These are phyloP conservation scores for Fistulinella cinereoalba DNA, from an alignment of 1,284 basidiomycete genomes.

Conservation along the genomic window DNA sequence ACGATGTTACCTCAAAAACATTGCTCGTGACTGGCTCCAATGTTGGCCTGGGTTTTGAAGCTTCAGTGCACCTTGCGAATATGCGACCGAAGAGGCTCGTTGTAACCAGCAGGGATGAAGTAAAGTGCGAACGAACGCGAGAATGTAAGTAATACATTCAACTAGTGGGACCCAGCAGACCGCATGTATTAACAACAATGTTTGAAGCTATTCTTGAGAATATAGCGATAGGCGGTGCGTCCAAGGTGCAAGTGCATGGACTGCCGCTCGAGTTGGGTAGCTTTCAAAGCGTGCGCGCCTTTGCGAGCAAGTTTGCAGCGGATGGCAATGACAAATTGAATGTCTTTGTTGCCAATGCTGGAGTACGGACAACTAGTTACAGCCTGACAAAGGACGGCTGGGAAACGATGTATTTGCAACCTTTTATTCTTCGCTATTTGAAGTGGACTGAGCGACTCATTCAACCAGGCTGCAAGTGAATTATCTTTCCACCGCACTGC, in stretches of 20 bases:
- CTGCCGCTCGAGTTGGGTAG: constrained; percentile 17
- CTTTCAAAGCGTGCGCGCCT: constrained; percentile 17
- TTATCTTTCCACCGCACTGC: constrained; percentile 22
- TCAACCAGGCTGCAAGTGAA: constrained; percentile 29
- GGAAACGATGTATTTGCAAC: constrained; percentile 20
- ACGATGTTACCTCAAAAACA: constrained; percentile 19
- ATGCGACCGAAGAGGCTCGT: constrained; percentile 22
- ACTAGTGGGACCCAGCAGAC: too few relatives aligned
- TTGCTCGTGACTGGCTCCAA: constrained; percentile 28
- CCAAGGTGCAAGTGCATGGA: constrained; percentile 2
- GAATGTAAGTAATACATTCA: constrained; percentile 13
- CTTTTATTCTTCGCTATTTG: neutral
- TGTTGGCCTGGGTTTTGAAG: constrained; percentile 28
- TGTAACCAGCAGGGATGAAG: constrained; percentile 20
- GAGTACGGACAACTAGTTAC: constrained; percentile 6
- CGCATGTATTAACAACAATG: too few relatives aligned
- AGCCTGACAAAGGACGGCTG: constrained; percentile 20
- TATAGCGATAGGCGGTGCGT: neutral
- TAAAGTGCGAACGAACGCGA: constrained; percentile 17
- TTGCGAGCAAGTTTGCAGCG: constrained; percentile 14
- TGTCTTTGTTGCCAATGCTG: constrained; percentile 23
- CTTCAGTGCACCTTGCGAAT: constrained; percentile 20
- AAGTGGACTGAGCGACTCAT: too few relatives aligned
- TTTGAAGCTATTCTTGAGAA: constrained; percentile 8
- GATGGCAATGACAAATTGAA: constrained; percentile 11